Base-by-base conservation (phyloP, 192 early-diverging fungal genomes). In the Entomortierella beljakovae region DNA sequence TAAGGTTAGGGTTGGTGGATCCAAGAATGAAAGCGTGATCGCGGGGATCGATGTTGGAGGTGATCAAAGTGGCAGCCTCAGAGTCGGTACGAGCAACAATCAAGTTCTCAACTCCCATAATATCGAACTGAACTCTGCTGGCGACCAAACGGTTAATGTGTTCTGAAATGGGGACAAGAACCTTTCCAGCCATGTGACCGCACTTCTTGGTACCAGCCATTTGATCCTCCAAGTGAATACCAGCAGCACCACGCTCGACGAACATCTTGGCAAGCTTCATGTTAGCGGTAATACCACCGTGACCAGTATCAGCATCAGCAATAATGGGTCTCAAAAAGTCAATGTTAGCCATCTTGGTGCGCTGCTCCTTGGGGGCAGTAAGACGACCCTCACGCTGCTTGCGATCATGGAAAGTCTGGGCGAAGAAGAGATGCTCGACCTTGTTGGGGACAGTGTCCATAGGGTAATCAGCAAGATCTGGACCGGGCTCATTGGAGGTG, bases 181-280 rank as follows among this genome's bases (percentile, higher is more conserved):
- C 97, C 83, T 99, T 99, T 54, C 97, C 97, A 52, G 95, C 97
- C 97, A 99, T 99, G 84, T 99, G 97, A 22, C 97, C 97, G 81
- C 97, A 99, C 89, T 99, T 99, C 81, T 99, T 99, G 74, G 95
- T 97, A 70, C 94, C 93, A 26, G 97, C 91, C 37, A 94, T 92
- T 82, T 97, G 95, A 85, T 97, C 95, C 83, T 97, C 94, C 43
- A 79, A 40, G 72, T 98, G 96, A 80, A 98, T 94, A 79, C 95
- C 96, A 32, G 96, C 96, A 28, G 96, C 96, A 58, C 96, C 96
- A 51, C 95, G 91, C 84, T 98, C 94, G 62, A 98, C 96, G 81
- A 98, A 94, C 93, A 98, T 94, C 88, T 96, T 97, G 86, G 94
- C 91, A 42, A 97, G 87, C 86, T 97, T 96, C 95, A 97, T 97